Conservation (phyloP, 2,329 filamentous ascomycete genomes). For the Arthrocladium fulminans region DNA sequence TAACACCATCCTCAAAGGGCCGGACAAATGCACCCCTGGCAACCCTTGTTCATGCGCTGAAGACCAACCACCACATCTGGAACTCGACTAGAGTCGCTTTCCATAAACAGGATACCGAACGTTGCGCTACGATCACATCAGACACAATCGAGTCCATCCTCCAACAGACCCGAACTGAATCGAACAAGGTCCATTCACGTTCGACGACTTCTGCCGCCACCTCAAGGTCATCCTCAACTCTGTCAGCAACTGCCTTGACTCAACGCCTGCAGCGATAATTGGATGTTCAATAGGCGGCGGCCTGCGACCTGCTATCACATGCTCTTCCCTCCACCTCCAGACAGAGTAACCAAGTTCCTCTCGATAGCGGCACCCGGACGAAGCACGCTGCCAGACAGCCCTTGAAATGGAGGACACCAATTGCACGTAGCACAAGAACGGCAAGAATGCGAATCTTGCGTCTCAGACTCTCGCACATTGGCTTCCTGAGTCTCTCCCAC, state of each 20-base stretch:
- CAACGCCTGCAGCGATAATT: not conserved
- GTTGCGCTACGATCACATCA: conserved; percentile 38
- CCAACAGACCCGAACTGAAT: conserved; percentile 18
- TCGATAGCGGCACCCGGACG: conserved; percentile 1
- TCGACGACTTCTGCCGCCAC: conserved; percentile 7
- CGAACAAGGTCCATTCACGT: not conserved
- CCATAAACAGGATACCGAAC: conserved; percentile 32
- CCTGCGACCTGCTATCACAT: conserved; percentile 6
- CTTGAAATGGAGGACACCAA: conserved; percentile 1
- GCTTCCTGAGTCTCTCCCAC: conserved; percentile 35
- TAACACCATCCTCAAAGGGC: conserved; percentile 16
- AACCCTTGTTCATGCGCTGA: conserved; percentile 35
- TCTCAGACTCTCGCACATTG: conserved; percentile 33
- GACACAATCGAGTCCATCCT: conserved; percentile 34
- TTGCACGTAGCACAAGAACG: not conserved
- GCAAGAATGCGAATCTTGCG: conserved; percentile 17
- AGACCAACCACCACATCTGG: conserved; percentile 32
- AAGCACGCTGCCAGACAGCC: not conserved
- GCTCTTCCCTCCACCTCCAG: conserved; percentile 1
- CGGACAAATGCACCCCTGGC: conserved; percentile 27
- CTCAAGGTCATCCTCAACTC: not conserved
- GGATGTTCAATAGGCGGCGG: conserved; percentile 8
- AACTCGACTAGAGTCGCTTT: conserved; percentile 33
- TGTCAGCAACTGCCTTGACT: not conserved
- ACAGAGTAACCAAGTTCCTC: not conserved